phyloP scores from a whole-genome alignment of 2,329 filamentous ascomycete species.

The Cucurbitaria berberidis region DNA sequence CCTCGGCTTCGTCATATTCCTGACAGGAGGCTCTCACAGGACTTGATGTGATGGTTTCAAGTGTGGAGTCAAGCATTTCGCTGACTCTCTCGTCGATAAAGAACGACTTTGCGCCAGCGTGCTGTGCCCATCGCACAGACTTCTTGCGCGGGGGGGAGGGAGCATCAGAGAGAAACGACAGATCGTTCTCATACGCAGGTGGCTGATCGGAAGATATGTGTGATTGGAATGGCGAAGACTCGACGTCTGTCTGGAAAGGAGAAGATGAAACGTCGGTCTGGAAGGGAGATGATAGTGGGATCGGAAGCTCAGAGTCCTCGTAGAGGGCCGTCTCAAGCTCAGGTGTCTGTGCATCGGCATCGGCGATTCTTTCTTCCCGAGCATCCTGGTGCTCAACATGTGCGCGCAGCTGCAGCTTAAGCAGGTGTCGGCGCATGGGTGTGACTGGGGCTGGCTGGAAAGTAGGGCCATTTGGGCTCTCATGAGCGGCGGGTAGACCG shows the following conservation, averaged over 20 bases:
- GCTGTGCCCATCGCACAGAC: constrained; percentile 19
- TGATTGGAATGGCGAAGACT: background rate
- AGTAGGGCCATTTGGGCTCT: background rate
- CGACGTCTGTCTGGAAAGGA: background rate
- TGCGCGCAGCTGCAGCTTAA: constrained; percentile 14
- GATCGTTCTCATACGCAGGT: constrained; percentile 18
- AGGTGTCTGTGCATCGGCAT: constrained; percentile 7
- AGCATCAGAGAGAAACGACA: constrained; percentile 24
- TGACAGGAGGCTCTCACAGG: constrained; percentile 4
- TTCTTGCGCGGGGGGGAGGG: constrained; percentile 8
- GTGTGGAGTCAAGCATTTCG: constrained; percentile 32
- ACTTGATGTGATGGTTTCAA: constrained; percentile 23
- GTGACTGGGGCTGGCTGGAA: constrained; percentile 3
- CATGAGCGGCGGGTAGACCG: background rate
- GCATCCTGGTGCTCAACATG: constrained; percentile 11
- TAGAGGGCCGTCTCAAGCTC: constrained; percentile 8
- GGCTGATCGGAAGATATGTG: background rate
- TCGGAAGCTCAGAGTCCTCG: constrained; percentile 12
- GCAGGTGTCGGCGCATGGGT: constrained; percentile 17
- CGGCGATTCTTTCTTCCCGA: constrained; percentile 12
- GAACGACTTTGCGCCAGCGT: constrained; percentile 20
- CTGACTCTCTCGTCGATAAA: constrained; percentile 26
- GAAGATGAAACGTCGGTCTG: background rate
- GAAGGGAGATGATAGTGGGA: background rate
- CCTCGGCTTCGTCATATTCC: constrained; percentile 2